Percentiles rank a stretch among this genome's conserved stretches.
Evolutionary conservation across 331 rosid species (phyloP).

Genomic region (Malus hybrid): DNA sequence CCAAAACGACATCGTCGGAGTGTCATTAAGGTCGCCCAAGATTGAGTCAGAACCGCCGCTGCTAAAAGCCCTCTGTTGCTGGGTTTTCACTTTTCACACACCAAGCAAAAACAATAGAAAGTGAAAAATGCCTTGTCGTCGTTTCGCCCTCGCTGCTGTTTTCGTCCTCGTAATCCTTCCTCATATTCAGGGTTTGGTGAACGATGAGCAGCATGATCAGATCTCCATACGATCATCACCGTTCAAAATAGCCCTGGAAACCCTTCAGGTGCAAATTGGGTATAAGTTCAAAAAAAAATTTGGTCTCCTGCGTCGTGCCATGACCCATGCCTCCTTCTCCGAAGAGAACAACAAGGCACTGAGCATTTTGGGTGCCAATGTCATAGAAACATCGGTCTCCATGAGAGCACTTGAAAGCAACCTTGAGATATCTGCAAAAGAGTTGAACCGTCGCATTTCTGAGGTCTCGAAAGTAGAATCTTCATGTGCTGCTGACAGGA

Average conservation of each 20-base stretch:
- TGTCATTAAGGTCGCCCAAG: too few species aligned
- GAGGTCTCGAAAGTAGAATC: slow-evolving; percentile 41
- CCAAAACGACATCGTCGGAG: too few species aligned
- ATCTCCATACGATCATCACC: slow-evolving; percentile 31
- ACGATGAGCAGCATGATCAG: not conserved
- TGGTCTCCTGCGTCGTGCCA: slow-evolving; percentile 61
- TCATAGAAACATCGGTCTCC: slow-evolving; percentile 41
- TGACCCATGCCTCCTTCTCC: slow-evolving; percentile 80
- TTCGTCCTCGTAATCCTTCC: slow-evolving; percentile 24
- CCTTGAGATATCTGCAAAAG: slow-evolving; percentile 48
- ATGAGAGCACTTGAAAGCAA: slow-evolving; percentile 26
- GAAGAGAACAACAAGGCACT: slow-evolving; percentile 69
- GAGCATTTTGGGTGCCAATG: slow-evolving; percentile 43
- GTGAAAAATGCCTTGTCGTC: slow-evolving; percentile 24
- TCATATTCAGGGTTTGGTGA: slow-evolving; percentile 25
- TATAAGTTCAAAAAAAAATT: slow-evolving; percentile 27
- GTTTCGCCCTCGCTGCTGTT: slow-evolving; percentile 26
- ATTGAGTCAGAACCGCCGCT: too few species aligned
- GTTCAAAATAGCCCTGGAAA: slow-evolving; percentile 45
- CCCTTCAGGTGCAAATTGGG: slow-evolving; percentile 59
- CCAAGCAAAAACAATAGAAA: not conserved
- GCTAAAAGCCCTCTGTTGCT: too few species aligned
- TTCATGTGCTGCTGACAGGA: slow-evolving; percentile 50
- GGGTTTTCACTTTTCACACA: not conserved
- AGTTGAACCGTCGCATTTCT: slow-evolving; percentile 32